Base-by-base conservation (phyloP, 2,329 filamentous ascomycete genomes). In the Fusarium sp. region DNA sequence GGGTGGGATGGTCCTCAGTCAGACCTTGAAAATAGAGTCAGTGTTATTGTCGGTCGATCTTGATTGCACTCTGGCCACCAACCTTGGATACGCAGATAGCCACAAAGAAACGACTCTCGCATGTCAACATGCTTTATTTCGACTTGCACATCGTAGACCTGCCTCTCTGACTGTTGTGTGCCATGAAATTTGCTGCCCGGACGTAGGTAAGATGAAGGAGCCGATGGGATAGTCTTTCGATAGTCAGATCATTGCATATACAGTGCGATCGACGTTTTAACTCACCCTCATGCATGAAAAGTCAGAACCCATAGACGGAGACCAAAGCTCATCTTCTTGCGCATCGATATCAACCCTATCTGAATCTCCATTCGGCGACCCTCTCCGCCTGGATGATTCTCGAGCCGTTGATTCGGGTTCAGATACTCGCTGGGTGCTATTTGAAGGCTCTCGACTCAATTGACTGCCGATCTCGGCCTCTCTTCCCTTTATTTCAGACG, bases 101-200 rank as follows among this genome's bases (percentile, higher is more conserved):
- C 96, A 80, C 96, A 98, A 12, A 99, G 87, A 78, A 96, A 98
- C 11, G 95, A 98, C 81, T 98, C 94, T 62, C 91, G 89, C 88
- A 98, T 92, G 81, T 98, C 95, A 50, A 98, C 95, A 83, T 98
- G 93, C 83, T 98, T 98, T 76, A 99, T 94, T 80, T 98, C 95
- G 5, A 99, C 96, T 79, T 98, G 93, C 2, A 99, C 96, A 72
- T 98, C 94, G 81, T 99, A 99, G 15, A 94, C 90, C 81, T 98
- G 95, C 68, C 93, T 90, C 81, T 98, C 96, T 6, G 96, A 98
- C 80, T 96, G 93, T 79, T 99, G 96, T 20, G 93, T 97, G 65
- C 96, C 96, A 67, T 90, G 89, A 80, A 98, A 99, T 78, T 90
- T 93, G 83, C 94, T 98, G 24, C 95, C 95, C 6, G 95, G 90